Evolutionary conservation across 2,329 filamentous ascomycete species (phyloP).

Genomic region (Plenodomus tracheiphilus): DNA sequence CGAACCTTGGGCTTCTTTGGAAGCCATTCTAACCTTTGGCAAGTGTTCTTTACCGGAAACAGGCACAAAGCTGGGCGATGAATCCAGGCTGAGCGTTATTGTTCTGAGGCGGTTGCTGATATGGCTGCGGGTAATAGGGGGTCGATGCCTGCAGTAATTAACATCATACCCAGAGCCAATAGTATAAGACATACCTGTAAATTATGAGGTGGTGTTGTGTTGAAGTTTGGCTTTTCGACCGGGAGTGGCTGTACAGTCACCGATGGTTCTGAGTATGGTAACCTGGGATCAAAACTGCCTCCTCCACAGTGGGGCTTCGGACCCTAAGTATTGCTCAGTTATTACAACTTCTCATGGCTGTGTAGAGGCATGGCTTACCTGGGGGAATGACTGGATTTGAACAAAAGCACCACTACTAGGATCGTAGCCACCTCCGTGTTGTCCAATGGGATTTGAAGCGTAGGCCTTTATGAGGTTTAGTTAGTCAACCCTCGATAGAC

Average conservation of each 20-base stretch:
- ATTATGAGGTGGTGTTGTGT: constrained; percentile 8
- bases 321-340: neutral
- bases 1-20: constrained; percentile 13
- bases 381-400: constrained; percentile 3
- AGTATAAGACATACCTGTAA: constrained; percentile 11
- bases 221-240: constrained; percentile 8
- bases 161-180: neutral
- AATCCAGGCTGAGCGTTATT: constrained; percentile 15
- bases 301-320: constrained; percentile 16
- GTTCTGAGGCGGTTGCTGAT: constrained; percentile 11
- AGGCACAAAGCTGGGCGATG: constrained; percentile 24
- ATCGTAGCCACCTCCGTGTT: constrained; percentile 29
- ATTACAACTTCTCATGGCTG: too few relatives aligned
- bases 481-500: too few relatives aligned
- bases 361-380: neutral
- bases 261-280: constrained; percentile 7
- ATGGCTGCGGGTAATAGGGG: constrained; percentile 7
- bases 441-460: constrained; percentile 6
- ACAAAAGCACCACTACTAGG: constrained; percentile 16
- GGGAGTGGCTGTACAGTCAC: constrained; percentile 11
- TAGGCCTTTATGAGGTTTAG: constrained; percentile 16
- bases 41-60: constrained; percentile 2
- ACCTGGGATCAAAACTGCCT: constrained; percentile 18
- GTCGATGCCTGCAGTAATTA: constrained; percentile 13
- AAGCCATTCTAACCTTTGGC: constrained; percentile 4